Evolutionary conservation across 2,329 filamentous ascomycete species (phyloP), one percentile per base, ranked within the genome.

Genomic region (Trichoderma sp.): DNA sequence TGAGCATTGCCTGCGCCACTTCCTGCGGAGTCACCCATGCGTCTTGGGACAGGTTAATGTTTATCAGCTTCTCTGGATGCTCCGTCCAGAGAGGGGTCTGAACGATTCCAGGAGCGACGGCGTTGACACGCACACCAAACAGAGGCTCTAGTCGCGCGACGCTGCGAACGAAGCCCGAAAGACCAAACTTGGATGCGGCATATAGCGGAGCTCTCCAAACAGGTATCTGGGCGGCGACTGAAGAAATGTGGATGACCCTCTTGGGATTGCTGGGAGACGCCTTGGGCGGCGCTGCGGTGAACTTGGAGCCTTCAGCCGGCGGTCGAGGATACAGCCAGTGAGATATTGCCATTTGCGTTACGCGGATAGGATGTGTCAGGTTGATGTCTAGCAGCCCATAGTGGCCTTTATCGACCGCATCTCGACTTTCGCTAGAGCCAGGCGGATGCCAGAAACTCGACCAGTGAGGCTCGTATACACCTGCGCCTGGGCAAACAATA

Each of bases 361-460:
- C 70, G 21, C 79, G 77, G 52, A 81, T 78, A 2, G 81, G 81
- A 29, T 77, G 74, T 10, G 76, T 73, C 37, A 82, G 72, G 70
- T 82, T 82, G 64, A 81, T 76, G 64, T 79, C 78, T 3, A 82
- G 64, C 21, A 77, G 73, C 37, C 74, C 74, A 60, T 82, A 82
- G 58, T 75, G 75, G 1, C 78, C 11, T 60, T 55, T 31, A 75
- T 78, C 21, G 70, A 64, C 7, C 11, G 72, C 74, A 53, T 76
- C 71, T 6, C 73, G 74, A 68, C 78, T 79, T 16, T 73, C 72
- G 37, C 72, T 71, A 6, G 79, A 76, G 37, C 65, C 71, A 6
- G 79, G 79, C 13, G 79, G 70, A 58, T 68, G 63, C 69, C 69
- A 70, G 49, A 70, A 70, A 29, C 53, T 70, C 4, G 69, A 70